Evolutionary conservation across 2,329 filamentous ascomycete genomes (phyloP).

Genomic region (Ramularia endophylla): DNA sequence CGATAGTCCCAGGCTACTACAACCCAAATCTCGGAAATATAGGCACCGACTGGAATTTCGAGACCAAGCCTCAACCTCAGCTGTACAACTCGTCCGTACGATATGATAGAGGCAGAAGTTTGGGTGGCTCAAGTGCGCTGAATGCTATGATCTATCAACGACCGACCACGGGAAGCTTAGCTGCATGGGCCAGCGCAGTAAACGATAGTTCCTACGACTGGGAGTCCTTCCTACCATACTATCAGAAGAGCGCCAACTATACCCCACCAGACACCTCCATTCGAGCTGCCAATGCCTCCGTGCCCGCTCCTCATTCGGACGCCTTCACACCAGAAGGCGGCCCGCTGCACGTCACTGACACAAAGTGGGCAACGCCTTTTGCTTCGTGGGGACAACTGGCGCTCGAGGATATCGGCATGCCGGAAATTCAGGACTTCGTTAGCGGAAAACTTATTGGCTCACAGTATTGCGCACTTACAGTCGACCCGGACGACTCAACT

Average conservation of each 20-base stretch:
- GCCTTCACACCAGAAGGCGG: constrained; percentile 19
- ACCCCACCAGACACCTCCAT: constrained; percentile 9
- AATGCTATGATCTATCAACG: constrained; percentile 20
- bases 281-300: too few relatives aligned
- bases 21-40: neutral
- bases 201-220: constrained; percentile 30
- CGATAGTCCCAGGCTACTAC: constrained; percentile 3
- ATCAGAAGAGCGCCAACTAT: constrained; percentile 20
- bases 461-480: constrained; percentile 14
- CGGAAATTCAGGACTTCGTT: constrained; percentile 11
- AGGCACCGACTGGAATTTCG: constrained; percentile 12
- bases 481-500: constrained; percentile 14
- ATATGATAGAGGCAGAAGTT: constrained; percentile 27
- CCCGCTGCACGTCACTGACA: constrained; percentile 31
- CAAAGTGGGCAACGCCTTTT: constrained; percentile 16
- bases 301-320: too few relatives aligned
- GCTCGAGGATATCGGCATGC: constrained; percentile 13
- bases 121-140: constrained; percentile 26
- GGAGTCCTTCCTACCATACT: constrained; percentile 24
- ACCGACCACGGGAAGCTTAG: constrained; percentile 9
- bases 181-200: constrained; percentile 29
- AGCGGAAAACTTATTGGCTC: constrained; percentile 13
- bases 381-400: constrained; percentile 8
- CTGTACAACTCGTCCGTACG: constrained; percentile 12
- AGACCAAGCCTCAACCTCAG: constrained; percentile 24